Base-by-base conservation (phyloP, 169 alveolate species). In the Besnoitia besnoiti region DNA sequence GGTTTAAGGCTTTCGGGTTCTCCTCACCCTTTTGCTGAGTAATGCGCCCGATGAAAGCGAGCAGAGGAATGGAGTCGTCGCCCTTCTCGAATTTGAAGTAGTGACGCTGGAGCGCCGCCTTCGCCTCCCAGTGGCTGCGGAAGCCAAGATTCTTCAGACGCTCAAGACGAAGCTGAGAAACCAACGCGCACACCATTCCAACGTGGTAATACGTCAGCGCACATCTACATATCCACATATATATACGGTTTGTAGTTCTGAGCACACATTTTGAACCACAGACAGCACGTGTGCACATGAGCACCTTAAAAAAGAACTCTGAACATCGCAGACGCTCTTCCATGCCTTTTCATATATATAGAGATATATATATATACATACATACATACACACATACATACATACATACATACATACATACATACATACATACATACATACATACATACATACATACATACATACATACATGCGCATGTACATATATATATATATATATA, bases 1-100 rank as follows among this genome's bases (percentile, higher is more conserved):
- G n/a, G n/a, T n/a, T n/a, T n/a, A n/a, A n/a, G n/a, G n/a, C n/a
- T n/a, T n/a, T n/a, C n/a, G n/a, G n/a, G n/a, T n/a, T n/a, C n/a
- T n/a, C 30, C 21, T 30, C 35, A 90, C 93, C 99, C 93, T 98
- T 98, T 93, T 97, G 96, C 85, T 95, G 96, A 0, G 98, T 97
- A 55, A 98, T 94, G 94, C 99, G 96, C 40, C 99, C 99, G 0
- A 97, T 98, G 93, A 97, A 98, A 10, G 98, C 97, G 75, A 96
- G 93, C 30, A 98, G 76, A 42, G 98, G 97, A 47, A 97, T 95
- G 16, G 96, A 89, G 73, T 93, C 95, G 89, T 98, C 98, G 3
- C 95, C 95, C 37, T 95, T 94, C 47, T 82, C 46, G 91, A 92
- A 96, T 7, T 96, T 95, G 90, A 98, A 97, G 92, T 97, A 98